Conservation (phyloP, 1,139 yeast genomes). For the Yamadazyma atlantica region DNA sequence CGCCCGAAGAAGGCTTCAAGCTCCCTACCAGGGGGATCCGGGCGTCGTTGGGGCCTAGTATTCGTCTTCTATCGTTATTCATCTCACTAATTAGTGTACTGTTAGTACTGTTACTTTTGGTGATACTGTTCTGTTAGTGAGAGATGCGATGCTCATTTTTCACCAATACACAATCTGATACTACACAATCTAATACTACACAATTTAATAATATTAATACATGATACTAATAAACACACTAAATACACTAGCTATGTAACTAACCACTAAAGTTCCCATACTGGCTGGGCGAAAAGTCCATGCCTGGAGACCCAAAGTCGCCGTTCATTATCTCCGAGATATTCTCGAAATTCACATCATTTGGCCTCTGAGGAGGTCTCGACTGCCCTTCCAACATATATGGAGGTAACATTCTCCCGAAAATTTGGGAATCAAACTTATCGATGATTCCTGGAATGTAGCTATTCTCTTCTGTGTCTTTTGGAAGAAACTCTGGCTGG, state of each 20-base stretch:
- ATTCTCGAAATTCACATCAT: slow-evolving; percentile 14
- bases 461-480: slow-evolving; percentile 1
- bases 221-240: too few relatives aligned
- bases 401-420: slow-evolving; percentile 82
- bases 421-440: slow-evolving; percentile 76
- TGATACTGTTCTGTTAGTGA: too few relatives aligned
- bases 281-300: neutral
- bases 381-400: slow-evolving; percentile 60
- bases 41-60: slow-evolving; percentile 65
- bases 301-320: slow-evolving; percentile 7
- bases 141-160: neutral
- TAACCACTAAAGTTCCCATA: too few relatives aligned
- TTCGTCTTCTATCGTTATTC: slow-evolving; percentile 63
- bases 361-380: slow-evolving; percentile 9
- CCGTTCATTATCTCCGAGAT: slow-evolving; percentile 10
- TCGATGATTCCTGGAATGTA: slow-evolving; percentile 84
- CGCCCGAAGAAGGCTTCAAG: slow-evolving; percentile 6
- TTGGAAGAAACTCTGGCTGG: neutral
- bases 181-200: neutral
- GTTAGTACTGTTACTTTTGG: too few relatives aligned
- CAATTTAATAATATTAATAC: too few relatives aligned
- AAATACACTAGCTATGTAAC: too few relatives aligned
- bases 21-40: slow-evolving; percentile 40
- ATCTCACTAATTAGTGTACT: neutral
- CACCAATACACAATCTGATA: neutral